Base-by-base conservation (phyloP, 2,329 filamentous ascomycete genomes). In the Akanthomyces dipterigenus region DNA sequence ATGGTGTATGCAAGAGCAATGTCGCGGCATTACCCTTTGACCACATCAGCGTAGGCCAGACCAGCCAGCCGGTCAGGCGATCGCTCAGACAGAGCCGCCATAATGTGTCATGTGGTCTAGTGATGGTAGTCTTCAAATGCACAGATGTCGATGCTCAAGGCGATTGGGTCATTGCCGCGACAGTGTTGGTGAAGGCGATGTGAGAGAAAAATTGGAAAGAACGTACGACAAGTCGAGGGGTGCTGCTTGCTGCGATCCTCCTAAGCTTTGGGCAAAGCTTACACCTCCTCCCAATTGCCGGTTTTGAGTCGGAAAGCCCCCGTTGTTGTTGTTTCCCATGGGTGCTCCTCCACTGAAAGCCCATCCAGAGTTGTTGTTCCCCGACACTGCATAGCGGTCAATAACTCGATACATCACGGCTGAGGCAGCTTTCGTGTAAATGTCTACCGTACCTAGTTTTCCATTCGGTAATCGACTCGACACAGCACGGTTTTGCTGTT, bases 261-360 rank as follows among this genome's bases (percentile, higher is more conserved):
- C 81, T 68, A 88, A 76, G 70, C 84, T 88, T 71, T 88, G 85
- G 54, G 85, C 85, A 73, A 88, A 88, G 72, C 85, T 88, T 63
- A 85, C 76, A 71, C 82, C 85, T 67, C 83, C 78, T 64, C 80
- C 79, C 68, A 84, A 73, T 75, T 85, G 80, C 69, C 82, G 78
- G 60, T 77, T 72, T 55, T 79, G 76, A 65, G 78, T 84, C 68
- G 79, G 82, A 62, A 85, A 76, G 45, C 55, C 55, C 9, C 49
- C 58, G 14, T 46, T 54, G 48, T 77, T 77, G 68, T 78, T 79
- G 67, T 76, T 76, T 62, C 83, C 80, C 81, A 88, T 86, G 28
- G 85, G 83, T 68, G 86, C 78, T 66, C 79, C 82, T 62, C 80
- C 81, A 64, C 83, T 82, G 74, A 88, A 88, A 14, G 82, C 82